Base-by-base conservation (phyloP, 257 asterid species). In the Rauvolfia tetraphylla region DNA sequence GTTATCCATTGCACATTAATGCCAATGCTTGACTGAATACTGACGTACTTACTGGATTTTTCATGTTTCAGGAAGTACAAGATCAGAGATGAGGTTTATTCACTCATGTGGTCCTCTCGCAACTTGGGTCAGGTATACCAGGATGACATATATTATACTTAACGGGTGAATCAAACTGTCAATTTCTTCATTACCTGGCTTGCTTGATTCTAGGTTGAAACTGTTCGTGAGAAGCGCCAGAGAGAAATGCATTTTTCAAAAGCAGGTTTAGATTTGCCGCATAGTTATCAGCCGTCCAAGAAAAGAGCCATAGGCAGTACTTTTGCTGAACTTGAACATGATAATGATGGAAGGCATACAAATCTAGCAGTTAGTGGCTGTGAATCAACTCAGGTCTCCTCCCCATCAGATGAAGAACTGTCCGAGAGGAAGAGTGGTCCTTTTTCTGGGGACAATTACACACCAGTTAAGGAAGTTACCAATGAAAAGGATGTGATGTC, bases 81-180 rank as follows among this genome's bases (percentile, higher is more conserved):
- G 90, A 81, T 95, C 79, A 82, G 62, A 61, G 97, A 92, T 11
- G 89, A 86, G 79, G 81, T 84, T n/a, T 88, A 85, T 89, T 86
- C 98, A 39, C 97, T 95, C 76, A 85, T 95, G 96, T 85, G 89
- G 91, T 95, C 98, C 78, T 92, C 98, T 12, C 83, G 91, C 81
- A 92, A 89, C 82, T 80, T 95, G 89, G 96, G 97, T 25, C 96
- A 90, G 96, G 98, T 92, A 74, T 81, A 88, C 78, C 42, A 75
- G 73, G 25, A 49, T 84, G 58, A 65, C 77, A 23, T 38, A 14
- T 39, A 71, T 68, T 25, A 36, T 76, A 12, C 65, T 61, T 68
- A 31, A 49, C 75, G 58, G 73, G 39, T 33, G 53, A 61, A 65
- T 65, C 58, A 38, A 49, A 51, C 36, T 18, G 57, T 57, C 62